These are phyloP conservation scores for Macrocybe gigantea DNA, from an alignment of 768 basidiomycete genomes.

Conservation along the genomic window DNA sequence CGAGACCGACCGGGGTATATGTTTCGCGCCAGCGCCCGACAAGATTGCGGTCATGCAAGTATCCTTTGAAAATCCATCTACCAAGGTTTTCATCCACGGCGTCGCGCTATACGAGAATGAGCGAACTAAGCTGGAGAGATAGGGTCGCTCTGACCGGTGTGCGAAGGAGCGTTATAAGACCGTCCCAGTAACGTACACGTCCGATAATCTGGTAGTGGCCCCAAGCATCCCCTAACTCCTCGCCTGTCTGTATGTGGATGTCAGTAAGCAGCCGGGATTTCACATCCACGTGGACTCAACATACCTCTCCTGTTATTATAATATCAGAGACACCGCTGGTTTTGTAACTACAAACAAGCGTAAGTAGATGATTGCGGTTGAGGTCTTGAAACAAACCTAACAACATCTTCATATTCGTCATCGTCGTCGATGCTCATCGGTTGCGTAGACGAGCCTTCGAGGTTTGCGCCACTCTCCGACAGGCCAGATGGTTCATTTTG, in stretches of 20 bases:
- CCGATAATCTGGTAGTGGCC: not conserved
- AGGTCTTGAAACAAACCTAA: conserved; percentile 14
- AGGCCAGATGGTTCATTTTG: conserved; percentile 24
- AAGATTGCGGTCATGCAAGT: conserved; percentile 41
- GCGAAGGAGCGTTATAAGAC: not conserved
- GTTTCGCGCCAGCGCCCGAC: conserved; percentile 54
- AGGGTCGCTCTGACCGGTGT: not conserved
- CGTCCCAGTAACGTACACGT: conserved; percentile 1
- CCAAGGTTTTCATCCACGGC: conserved; percentile 24
- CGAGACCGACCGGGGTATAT: conserved; percentile 25
- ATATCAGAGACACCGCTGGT: conserved; percentile 43
- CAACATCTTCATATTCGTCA: conserved; percentile 33
- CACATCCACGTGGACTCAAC: conserved; percentile 4
- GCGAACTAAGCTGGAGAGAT: not conserved
- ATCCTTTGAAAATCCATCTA: conserved; percentile 47
- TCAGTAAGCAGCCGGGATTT: no score
- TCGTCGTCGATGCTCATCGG: conserved; percentile 24
- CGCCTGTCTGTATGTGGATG: no score
- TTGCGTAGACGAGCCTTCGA: conserved; percentile 12
- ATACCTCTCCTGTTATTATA: conserved; percentile 44
- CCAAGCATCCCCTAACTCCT: not conserved
- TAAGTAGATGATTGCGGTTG: not conserved
- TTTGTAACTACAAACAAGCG: conserved; percentile 15
- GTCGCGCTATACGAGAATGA: conserved; percentile 22
- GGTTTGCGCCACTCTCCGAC: conserved; percentile 18